Conservation (phyloP, 352 stramenopile genomes). For the Pythium rishiriense region DNA sequence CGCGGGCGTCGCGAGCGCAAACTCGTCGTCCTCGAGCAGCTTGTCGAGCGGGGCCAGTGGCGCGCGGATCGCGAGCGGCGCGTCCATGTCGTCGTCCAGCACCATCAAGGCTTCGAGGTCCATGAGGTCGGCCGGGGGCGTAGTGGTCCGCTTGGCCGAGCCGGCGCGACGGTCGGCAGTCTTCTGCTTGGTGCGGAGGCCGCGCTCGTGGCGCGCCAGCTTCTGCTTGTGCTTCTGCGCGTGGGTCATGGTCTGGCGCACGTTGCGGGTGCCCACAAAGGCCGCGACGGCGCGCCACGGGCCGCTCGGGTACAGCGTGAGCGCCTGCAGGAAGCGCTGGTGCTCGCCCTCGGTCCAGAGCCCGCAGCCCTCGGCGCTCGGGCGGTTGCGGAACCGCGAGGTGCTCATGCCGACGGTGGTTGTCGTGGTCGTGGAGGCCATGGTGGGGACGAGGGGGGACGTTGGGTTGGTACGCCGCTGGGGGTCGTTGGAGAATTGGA, state of each 20-base stretch:
- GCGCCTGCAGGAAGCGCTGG: constrained; percentile 31
- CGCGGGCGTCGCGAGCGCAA: constrained; percentile 21
- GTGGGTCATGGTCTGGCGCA: constrained; percentile 41
- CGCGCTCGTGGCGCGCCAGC: constrained; percentile 33
- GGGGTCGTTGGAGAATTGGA: not conserved
- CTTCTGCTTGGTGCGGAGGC: constrained; percentile 19
- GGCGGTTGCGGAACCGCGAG: constrained; percentile 13
- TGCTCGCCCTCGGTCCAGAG: constrained; percentile 35
- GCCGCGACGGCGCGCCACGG: constrained; percentile 33
- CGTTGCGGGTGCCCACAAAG: constrained; percentile 32
- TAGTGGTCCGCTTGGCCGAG: not conserved
- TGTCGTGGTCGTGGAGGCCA: not conserved
- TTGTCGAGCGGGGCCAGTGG: not conserved
- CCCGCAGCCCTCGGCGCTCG: constrained; percentile 19
- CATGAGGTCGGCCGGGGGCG: not conserved
- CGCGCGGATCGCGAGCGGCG: constrained; percentile 6
- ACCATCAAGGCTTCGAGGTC: not conserved
- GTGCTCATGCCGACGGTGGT: not conserved
- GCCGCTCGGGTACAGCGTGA: constrained; percentile 32
- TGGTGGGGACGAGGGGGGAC: not conserved
- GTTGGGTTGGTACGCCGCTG: not conserved
- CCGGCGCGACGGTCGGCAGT: not conserved
- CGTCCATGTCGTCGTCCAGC: not conserved
- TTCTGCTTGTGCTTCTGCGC: constrained; percentile 51
- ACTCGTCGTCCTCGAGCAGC: constrained; percentile 10